Evolutionary conservation across 2,329 filamentous ascomycete species (phyloP).

Genomic region (Cercospora zeae-maydis): DNA sequence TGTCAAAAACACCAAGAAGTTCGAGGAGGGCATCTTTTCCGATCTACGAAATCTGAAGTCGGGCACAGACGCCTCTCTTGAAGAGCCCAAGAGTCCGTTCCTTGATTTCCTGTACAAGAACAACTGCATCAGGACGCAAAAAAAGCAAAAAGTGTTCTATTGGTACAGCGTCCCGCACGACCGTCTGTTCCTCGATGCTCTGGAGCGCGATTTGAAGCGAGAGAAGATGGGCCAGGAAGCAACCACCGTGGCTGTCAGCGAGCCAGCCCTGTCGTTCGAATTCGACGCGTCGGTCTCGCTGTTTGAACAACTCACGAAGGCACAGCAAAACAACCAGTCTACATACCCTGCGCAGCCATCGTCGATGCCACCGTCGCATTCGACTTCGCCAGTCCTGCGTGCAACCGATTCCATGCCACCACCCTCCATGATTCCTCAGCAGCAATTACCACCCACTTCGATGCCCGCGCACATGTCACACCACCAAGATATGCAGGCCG

Average conservation of each 20-base stretch:
- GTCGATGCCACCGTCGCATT: slow-evolving; percentile 64
- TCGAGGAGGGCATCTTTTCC: slow-evolving; percentile 98
- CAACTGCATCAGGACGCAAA: slow-evolving; percentile 99
- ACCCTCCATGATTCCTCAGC: slow-evolving; percentile 69
- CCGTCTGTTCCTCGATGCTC: slow-evolving; percentile 90
- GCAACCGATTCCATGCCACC: slow-evolving; percentile 93
- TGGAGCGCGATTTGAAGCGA: slow-evolving; percentile 95
- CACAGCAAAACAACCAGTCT: slow-evolving; percentile 96
- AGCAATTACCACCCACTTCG: slow-evolving; percentile 28
- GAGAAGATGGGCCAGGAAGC: slow-evolving; percentile 99
- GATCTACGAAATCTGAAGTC: slow-evolving; percentile 97
- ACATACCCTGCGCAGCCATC: slow-evolving; percentile 59
- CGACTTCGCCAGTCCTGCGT: slow-evolving; percentile 83
- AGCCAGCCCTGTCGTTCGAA: slow-evolving; percentile 95
- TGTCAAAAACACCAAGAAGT: slow-evolving; percentile 99
- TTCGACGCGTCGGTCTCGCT: slow-evolving; percentile 99
- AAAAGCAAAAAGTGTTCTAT: slow-evolving; percentile 99
- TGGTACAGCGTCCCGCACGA: slow-evolving; percentile 99
- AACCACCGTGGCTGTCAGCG: slow-evolving; percentile 92
- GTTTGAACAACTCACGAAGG: slow-evolving; percentile 98
- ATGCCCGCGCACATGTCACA: slow-evolving; percentile 30
- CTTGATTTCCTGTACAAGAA: slow-evolving; percentile 99
- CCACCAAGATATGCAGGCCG: slow-evolving; percentile 55
- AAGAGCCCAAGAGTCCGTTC: slow-evolving; percentile 98
- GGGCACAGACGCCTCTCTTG: slow-evolving; percentile 93